Percentiles rank a stretch among this genome's conserved stretches.
Conservation (phyloP, 2,329 filamentous ascomycete genomes). For the Monilinia polystroma region DNA sequence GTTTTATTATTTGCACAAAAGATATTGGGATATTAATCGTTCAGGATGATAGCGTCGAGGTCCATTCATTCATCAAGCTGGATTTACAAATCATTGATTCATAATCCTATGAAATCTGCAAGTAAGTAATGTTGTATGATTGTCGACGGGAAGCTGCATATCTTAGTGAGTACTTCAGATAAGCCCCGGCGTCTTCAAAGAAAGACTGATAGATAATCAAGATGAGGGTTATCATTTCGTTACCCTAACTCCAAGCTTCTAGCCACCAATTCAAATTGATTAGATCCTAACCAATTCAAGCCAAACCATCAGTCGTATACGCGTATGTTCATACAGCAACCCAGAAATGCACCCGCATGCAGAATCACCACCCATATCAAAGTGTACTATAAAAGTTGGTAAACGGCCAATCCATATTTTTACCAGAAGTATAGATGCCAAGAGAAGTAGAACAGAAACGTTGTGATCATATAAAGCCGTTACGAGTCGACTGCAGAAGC, state of each 20-base stretch:
- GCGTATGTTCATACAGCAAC: constrained; percentile 20
- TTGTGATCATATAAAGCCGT: background rate
- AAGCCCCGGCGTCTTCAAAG: background rate
- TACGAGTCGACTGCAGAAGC: background rate
- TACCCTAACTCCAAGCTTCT: constrained; percentile 13
- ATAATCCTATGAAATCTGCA: background rate
- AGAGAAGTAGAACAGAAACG: background rate
- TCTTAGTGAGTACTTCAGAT: background rate
- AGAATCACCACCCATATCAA: background rate
- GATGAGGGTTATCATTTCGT: constrained; percentile 13
- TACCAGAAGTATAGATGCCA: background rate
- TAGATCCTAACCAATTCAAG: background rate
- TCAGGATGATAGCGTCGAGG: no score
- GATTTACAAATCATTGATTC: background rate
- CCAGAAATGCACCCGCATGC: constrained; percentile 16
- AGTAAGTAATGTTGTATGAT: background rate
- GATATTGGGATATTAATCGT: background rate
- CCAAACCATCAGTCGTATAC: constrained; percentile 19
- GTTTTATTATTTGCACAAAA: background rate
- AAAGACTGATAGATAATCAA: background rate
- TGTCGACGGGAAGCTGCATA: background rate
- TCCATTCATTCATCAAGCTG: background rate
- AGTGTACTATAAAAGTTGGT: background rate
- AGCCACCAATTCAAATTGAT: background rate
- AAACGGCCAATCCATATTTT: background rate